Base-by-base conservation (phyloP, 179 eudicot species). In the Beta corolliflora region DNA sequence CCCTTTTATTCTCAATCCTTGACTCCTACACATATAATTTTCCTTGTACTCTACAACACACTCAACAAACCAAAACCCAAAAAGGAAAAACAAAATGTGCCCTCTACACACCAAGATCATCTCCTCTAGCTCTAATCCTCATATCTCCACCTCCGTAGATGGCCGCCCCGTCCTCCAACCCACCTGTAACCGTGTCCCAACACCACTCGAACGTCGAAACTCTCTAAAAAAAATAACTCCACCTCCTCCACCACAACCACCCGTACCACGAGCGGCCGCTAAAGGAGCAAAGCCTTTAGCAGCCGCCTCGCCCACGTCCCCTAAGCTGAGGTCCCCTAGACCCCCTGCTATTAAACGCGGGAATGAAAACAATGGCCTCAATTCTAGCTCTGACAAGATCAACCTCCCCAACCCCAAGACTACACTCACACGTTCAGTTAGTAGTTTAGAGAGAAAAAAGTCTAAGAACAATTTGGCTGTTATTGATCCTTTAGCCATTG, bases 291-390 rank as follows among this genome's bases (percentile, higher is more conserved):
- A 80, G 13, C 80, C 76, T 5, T 48, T 65, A 14, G 16, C 48
- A 10, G n/a, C 77, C 0, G 21, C 59, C 50, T 46, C 78, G 14
- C 78, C 83, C 9, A 72, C 86, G 15, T 80, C 86, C 14, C 81
- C 87, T 44, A 81, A 76, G 36, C 78, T 85, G 9, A 54, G 85
- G 36, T 85, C 87, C 7, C 85, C 87, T 0, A 61, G 87, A n/a
- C 87, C 83, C 12, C 83, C 87, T 0, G 85, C 87, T 0, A 54
- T 80, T 5, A 85, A 82, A 66, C 23, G 87, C 52, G 87, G 87
- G 4, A 75, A 65, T 11, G 85, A 85, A 29, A 85, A 66, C 80
- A 73, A 73, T 50, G 63, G 76, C 16, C 78, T 85, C 5, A 85
- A 52, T 31, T 79, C 83, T 9, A 82, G 83, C 78, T 85, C 79